phyloP scores from a whole-genome alignment of 192 early-diverging fungal species.

The Gorgonomyces haynaldii region DNA sequence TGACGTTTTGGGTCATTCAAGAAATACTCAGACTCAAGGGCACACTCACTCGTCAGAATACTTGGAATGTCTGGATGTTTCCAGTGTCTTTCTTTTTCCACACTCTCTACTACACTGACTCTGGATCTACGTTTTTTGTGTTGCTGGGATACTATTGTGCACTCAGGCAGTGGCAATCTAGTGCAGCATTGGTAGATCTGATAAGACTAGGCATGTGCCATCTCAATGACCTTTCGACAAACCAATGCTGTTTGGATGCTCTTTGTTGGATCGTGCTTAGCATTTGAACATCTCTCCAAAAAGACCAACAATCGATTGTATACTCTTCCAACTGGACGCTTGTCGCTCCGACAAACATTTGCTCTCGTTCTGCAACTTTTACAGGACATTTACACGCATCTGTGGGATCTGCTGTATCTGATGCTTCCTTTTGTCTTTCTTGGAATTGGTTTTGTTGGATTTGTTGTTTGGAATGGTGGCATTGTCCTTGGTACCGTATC shows the following conservation, averaged over 20 bases:
- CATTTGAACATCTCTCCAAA: too few species aligned
- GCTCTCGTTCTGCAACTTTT: not conserved
- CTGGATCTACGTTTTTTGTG: conserved; percentile 71
- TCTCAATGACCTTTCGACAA: conserved; percentile 61
- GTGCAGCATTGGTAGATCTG: conserved; percentile 47
- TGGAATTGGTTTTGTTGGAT: conserved; percentile 42
- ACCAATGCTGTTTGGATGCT: conserved; percentile 86
- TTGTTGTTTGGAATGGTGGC: conserved; percentile 67
- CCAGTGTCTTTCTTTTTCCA: conserved; percentile 78
- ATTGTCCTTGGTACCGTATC: conserved; percentile 60
- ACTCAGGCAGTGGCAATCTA: conserved; percentile 25
- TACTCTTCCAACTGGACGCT: too few species aligned
- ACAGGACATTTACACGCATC: not conserved
- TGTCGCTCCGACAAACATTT: not conserved
- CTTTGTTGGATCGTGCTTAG: too few species aligned
- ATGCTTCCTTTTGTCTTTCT: conserved; percentile 43
- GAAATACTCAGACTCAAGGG: too few species aligned
- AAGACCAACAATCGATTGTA: too few species aligned
- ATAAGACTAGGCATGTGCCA: conserved; percentile 12
- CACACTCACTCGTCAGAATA: too few species aligned
- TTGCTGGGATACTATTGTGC: conserved; percentile 51
- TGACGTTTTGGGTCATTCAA: conserved; percentile 12
- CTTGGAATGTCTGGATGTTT: conserved; percentile 30
- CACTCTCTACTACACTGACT: conserved; percentile 87
- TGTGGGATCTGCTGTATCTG: conserved; percentile 7